Base-by-base conservation (phyloP, 768 basidiomycete species). In the Cubamyces lactineus region DNA sequence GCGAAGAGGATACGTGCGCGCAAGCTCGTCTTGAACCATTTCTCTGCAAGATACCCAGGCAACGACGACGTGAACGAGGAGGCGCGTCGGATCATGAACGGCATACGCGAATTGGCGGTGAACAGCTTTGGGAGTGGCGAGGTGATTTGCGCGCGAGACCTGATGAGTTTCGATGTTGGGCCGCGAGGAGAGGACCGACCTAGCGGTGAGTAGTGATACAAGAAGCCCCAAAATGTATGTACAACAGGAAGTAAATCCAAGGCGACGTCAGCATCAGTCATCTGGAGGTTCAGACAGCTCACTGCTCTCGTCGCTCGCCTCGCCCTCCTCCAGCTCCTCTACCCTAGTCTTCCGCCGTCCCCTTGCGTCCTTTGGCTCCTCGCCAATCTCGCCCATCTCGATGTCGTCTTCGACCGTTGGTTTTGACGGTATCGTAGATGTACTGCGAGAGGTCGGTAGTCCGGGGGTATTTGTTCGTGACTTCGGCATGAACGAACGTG, bases 351-450 rank as follows among this genome's bases (percentile, higher is more conserved):
- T 87, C 73, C 79, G 85, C 73, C 84, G 86, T 60, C 45, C 57
- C 52, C 84, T 78, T 39, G 66, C 65, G 55, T 75, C 82, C 62
- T 80, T 84, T 2, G 84, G 84, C 55, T 84, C 84, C 69, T 94
- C 92, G 62, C 90, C 87, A 3, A 94, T 83, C 70, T 94, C 92
- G n/a, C 92, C 92, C 92, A 94, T 94, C 74, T 94, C 92, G 64
- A 94, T 92, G 64, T 94, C 91, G 65, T 90, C 83, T 28, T 79
- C 85, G 62, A 92, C 92, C 62, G 87, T 81, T 21, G 76, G 83
- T 59, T 74, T 75, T 3, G 64, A 57, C 26, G 72, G 62, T 12
- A 63, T 59, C 16, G 50, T 41, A 24, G 62, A 49, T 28, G 54
- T 50, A 21, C 42, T 57, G 39, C 52, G 59, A 7, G 49, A 40